A percentile compares a stretch with the other conserved stretches of the same genome.
Evolutionary conservation across 177 flowering plant species (phyloP).

Genomic region (Tripterygium wilfordii): DNA sequence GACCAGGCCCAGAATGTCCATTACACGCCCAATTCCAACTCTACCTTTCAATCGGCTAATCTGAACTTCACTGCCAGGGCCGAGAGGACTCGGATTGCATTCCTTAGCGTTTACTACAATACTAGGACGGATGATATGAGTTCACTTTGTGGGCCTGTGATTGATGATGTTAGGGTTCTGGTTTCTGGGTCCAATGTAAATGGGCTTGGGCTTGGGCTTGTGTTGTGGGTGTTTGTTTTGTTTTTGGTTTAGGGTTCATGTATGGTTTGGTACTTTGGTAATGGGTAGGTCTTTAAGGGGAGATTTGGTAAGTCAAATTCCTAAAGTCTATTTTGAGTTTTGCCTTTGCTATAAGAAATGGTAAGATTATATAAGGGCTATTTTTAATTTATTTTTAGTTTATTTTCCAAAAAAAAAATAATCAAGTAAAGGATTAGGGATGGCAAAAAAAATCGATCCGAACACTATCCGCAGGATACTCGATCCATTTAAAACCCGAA

Average conservation of each 20-base stretch:
- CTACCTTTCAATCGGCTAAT: conserved; percentile 38
- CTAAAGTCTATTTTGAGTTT: too few relatives aligned
- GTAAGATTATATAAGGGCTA: too few relatives aligned
- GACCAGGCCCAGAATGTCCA: conserved; percentile 84
- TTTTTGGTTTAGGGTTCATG: conserved; percentile 14
- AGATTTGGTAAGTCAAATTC: too few relatives aligned
- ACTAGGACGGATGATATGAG: conserved; percentile 80
- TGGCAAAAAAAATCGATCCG: too few relatives aligned
- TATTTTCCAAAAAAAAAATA: too few relatives aligned
- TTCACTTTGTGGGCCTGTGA: conserved; percentile 94
- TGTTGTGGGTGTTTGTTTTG: conserved; percentile 15
- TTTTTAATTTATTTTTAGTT: too few relatives aligned
- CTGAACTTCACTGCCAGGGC: conserved; percentile 92
- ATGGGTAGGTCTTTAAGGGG: too few relatives aligned
- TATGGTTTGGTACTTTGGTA: neutral
- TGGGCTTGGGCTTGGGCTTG: conserved; percentile 26
- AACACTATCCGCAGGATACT: too few relatives aligned
- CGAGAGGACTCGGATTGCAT: conserved; percentile 82
- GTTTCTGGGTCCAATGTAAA: conserved; percentile 22
- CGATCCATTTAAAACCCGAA: too few relatives aligned
- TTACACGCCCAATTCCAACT: conserved; percentile 57
- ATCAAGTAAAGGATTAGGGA: too few relatives aligned
- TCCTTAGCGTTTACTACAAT: conserved; percentile 89
- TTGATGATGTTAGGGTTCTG: conserved; percentile 83
- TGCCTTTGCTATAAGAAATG: too few relatives aligned